These are phyloP conservation scores for Hymenoscyphus fraxineus DNA, from an alignment of 2,329 filamentous ascomycete genomes.

Conservation along the genomic window DNA sequence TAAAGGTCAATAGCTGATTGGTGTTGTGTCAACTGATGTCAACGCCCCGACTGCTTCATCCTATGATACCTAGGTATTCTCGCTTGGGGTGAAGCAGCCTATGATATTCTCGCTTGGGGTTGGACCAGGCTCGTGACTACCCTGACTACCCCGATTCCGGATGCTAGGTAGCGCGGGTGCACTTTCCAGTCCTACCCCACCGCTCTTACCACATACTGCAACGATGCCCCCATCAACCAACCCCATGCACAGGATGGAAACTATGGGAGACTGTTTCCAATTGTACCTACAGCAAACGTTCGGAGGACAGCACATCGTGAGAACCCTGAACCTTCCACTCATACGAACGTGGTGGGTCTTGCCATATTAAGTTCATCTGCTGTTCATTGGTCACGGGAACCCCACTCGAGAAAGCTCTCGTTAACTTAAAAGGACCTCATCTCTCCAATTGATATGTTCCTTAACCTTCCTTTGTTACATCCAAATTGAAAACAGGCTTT, in stretches of 20 bases:
- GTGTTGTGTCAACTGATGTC: constrained; percentile 1
- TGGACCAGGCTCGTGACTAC: not conserved
- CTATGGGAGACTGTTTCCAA: not conserved
- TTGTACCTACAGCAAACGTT: no score
- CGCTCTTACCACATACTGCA: not conserved
- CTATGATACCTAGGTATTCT: not conserved
- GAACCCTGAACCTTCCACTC: not conserved
- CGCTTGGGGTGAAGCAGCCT: not conserved
- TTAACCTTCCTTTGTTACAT: not conserved
- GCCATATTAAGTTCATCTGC: constrained; percentile 2
- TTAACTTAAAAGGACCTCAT: constrained; percentile 7
- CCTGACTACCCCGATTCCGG: not conserved
- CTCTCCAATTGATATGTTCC: not conserved
- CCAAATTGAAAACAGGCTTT: not conserved
- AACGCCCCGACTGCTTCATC: not conserved
- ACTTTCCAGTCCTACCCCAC: not conserved
- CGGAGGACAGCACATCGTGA: constrained; percentile 8
- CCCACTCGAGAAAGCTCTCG: not conserved
- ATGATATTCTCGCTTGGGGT: not conserved
- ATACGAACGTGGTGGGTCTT: constrained; percentile 1
- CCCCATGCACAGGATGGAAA: not conserved
- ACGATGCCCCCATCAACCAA: not conserved
- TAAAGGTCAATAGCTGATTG: not conserved
- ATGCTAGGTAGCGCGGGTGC: not conserved
- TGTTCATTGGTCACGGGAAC: not conserved